Percentiles rank a stretch among this genome's conserved stretches.
These are phyloP conservation scores for Malus hybrid DNA, from an alignment of 331 rosid genomes.

Conservation along the genomic window DNA sequence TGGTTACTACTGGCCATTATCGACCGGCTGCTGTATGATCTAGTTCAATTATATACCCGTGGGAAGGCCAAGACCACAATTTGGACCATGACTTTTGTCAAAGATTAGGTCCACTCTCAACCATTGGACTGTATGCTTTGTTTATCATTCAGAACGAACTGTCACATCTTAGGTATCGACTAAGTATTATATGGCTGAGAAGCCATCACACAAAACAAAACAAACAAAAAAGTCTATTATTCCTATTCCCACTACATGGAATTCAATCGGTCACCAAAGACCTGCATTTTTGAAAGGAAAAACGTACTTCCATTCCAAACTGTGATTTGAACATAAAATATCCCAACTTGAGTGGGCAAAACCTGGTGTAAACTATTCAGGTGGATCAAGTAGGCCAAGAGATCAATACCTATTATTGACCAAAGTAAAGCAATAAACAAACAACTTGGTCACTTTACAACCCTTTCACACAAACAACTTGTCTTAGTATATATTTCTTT, in stretches of 20 bases:
- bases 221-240: not conserved
- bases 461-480: not conserved
- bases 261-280: constrained; percentile 1
- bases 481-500: too few relatives aligned
- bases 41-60: constrained; percentile 9
- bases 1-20: not conserved
- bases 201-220: not conserved
- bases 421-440: constrained; percentile 12
- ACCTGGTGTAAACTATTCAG: constrained; percentile 17
- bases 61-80: constrained; percentile 8
- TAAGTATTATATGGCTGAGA: not conserved
- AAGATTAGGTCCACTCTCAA: constrained; percentile 16
- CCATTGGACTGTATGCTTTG: not conserved
- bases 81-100: constrained; percentile 11
- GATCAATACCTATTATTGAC: constrained; percentile 23
- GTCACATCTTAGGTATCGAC: constrained; percentile 12
- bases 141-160: constrained; percentile 7
- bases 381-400: constrained; percentile 8
- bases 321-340: not conserved
- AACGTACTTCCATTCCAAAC: not conserved
- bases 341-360: not conserved
- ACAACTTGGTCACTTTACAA: constrained; percentile 20
- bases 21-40: not conserved
- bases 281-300: not conserved
- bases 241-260: not conserved